Conservation (phyloP, 306 rosid genomes). For the Oemleria cerasiformis region DNA sequence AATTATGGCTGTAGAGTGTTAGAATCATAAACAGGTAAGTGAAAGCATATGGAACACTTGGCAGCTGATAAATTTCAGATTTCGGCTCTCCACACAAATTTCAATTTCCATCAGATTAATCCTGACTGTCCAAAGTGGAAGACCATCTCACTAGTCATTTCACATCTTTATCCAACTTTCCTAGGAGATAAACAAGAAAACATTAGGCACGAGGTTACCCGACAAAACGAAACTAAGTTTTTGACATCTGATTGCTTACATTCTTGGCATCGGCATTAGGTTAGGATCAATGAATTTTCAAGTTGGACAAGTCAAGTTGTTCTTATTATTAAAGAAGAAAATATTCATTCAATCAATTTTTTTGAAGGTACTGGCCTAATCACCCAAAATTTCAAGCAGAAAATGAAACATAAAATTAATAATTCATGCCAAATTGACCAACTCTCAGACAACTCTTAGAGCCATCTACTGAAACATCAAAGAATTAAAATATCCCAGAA, state of each 20-base stretch:
- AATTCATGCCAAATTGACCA: background rate
- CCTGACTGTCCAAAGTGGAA: conserved; percentile 19
- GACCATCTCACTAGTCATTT: conserved; percentile 14
- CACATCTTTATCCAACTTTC: conserved; percentile 15
- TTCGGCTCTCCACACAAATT: conserved; percentile 1
- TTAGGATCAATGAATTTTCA: conserved; percentile 1
- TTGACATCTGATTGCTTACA: conserved; percentile 17
- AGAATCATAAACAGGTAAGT: background rate
- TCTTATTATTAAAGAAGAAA: conserved; percentile 7
- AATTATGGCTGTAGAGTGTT: background rate
- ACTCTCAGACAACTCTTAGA: background rate
- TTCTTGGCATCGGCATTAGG: conserved; percentile 6
- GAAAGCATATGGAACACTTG: background rate
- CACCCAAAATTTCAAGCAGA: background rate
- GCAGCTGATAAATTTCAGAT: background rate
- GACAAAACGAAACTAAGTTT: background rate
- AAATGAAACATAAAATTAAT: background rate
- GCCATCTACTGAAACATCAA: conserved; percentile 4
- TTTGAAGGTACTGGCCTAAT: background rate
- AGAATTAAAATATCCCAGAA: background rate
- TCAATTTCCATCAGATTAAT: conserved; percentile 6
- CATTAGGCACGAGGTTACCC: background rate
- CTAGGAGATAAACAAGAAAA: conserved; percentile 11
- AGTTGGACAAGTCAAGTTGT: conserved; percentile 21
- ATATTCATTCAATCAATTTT: background rate